phyloP scores from a whole-genome alignment of 2,329 filamentous ascomycete species.

The Xylaria sp. region DNA sequence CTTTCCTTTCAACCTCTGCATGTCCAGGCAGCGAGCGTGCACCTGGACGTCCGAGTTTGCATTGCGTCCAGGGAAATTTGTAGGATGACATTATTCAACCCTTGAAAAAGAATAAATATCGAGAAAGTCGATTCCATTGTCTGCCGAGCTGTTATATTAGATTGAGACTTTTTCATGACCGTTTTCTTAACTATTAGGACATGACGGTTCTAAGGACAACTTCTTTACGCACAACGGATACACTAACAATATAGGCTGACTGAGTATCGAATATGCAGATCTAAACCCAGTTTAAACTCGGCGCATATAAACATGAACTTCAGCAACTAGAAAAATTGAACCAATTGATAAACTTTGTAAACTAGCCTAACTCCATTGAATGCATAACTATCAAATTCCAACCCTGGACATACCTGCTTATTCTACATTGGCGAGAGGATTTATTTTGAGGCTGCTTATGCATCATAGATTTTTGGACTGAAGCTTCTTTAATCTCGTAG shows the following conservation, averaged over 20 bases:
- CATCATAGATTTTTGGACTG: conserved; percentile 69
- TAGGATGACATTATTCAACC: too few species aligned
- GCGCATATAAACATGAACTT: neutral
- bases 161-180: too few species aligned
- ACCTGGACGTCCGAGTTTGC: too few species aligned
- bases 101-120: too few species aligned
- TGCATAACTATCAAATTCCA: conserved; percentile 31
- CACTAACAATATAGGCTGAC: neutral
- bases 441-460: conserved; percentile 46
- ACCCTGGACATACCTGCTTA: conserved; percentile 25
- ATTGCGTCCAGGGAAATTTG: too few species aligned
- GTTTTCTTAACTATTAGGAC: neutral
- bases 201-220: neutral
- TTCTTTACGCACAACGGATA: neutral
- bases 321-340: neutral
- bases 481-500: conserved; percentile 86
- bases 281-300: neutral
- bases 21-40: too few species aligned
- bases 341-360: conserved; percentile 18
- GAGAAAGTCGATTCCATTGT: neutral
- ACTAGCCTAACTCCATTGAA: conserved; percentile 36
- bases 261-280: neutral
- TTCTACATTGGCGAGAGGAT: conserved; percentile 38
- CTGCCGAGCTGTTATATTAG: neutral
- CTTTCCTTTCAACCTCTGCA: too few species aligned